Evolutionary conservation across 176 grass and related monocot genomes (phyloP).

Genomic region (Leersia perrieri): DNA sequence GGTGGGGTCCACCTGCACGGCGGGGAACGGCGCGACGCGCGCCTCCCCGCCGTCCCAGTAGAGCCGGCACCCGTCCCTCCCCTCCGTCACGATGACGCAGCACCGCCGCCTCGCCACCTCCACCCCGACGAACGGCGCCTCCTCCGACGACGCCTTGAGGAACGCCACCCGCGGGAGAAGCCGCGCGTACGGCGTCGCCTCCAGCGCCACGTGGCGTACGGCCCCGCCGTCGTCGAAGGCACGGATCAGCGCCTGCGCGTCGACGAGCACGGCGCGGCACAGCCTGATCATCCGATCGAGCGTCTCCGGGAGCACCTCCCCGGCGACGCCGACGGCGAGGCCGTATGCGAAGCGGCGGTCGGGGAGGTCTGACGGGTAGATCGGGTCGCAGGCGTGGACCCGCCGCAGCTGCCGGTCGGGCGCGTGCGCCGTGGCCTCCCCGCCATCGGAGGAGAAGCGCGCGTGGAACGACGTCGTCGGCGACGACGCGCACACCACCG

Average conservation of each 20-base stretch:
- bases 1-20: constrained; percentile 81
- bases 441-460: constrained; percentile 56
- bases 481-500: constrained; percentile 39
- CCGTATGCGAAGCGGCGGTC: constrained; percentile 62
- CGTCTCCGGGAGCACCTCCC: constrained; percentile 75
- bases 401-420: constrained; percentile 69
- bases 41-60: constrained; percentile 70
- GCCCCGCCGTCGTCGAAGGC: constrained; percentile 64
- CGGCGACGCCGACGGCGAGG: constrained; percentile 70
- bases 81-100: constrained; percentile 91
- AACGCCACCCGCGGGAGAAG: constrained; percentile 67
- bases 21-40: constrained; percentile 59
- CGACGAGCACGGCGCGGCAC: constrained; percentile 78
- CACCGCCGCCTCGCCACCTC: constrained; percentile 54
- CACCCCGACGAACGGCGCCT: constrained; percentile 81
- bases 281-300: constrained; percentile 66
- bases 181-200: constrained; percentile 45
- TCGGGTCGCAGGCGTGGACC: constrained; percentile 65
- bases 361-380: constrained; percentile 64
- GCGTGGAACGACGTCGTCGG: constrained; percentile 87
- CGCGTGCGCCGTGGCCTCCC: constrained; percentile 38
- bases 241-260: constrained; percentile 90
- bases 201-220: constrained; percentile 56
- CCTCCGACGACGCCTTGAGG: constrained; percentile 87
- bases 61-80: constrained; percentile 75